Conservation (phyloP, 441 rosid species). For the Aquilaria agallochum region DNA sequence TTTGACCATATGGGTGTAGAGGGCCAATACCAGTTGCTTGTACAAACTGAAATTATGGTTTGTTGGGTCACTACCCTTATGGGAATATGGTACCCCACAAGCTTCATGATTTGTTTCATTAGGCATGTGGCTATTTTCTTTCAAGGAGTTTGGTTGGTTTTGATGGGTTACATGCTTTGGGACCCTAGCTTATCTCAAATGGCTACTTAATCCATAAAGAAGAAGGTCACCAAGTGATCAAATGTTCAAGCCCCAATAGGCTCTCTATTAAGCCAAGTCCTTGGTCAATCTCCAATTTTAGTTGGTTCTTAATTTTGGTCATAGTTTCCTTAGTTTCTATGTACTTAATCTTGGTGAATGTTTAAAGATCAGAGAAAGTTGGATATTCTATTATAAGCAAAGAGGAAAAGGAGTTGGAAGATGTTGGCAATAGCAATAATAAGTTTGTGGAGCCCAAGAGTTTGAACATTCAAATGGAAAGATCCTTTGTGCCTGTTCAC, state of each 20-base stretch:
- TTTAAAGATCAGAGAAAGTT: constrained; percentile 24
- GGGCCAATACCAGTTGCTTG: constrained; percentile 77
- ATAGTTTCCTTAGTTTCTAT: constrained; percentile 41
- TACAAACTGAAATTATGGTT: constrained; percentile 52
- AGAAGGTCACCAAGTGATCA: constrained; percentile 63
- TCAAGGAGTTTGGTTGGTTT: constrained; percentile 76
- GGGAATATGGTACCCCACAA: constrained; percentile 51
- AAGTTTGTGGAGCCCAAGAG: constrained; percentile 16
- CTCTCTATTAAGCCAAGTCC: constrained; percentile 64
- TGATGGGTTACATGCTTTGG: constrained; percentile 84
- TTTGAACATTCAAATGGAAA: constrained; percentile 33
- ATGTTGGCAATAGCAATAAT: constrained; percentile 19
- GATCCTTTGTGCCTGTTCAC: constrained; percentile 19
- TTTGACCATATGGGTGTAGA: constrained; percentile 80
- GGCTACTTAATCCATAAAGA: constrained; percentile 62
- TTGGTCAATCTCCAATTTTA: constrained; percentile 65
- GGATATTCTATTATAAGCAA: constrained; percentile 40
- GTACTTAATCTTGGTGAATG: constrained; percentile 36
- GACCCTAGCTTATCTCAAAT: constrained; percentile 58
- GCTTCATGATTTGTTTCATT: constrained; percentile 67
- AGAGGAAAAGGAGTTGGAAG: constrained; percentile 32
- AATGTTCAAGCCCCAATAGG: constrained; percentile 43
- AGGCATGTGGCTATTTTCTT: constrained; percentile 59
- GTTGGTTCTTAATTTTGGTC: constrained; percentile 53
- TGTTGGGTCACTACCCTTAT: constrained; percentile 54